phyloP scores from a whole-genome alignment of 805 yeast genomes.

The Starmera amethionina region DNA sequence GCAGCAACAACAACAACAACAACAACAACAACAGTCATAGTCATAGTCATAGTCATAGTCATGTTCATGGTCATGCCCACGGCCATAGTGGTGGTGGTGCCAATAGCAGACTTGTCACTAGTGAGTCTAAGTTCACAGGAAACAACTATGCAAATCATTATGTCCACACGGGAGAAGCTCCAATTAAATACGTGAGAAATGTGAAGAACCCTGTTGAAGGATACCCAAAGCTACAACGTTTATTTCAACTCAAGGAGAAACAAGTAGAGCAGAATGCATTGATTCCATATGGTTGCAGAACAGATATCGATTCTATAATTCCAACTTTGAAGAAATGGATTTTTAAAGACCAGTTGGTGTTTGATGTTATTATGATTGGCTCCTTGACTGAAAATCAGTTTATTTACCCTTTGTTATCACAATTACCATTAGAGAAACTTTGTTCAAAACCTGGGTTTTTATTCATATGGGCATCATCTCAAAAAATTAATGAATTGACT shows the following conservation, averaged over 20 bases:
- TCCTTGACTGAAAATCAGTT: conserved; percentile 71
- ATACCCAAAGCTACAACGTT: conserved; percentile 69
- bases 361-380: conserved; percentile 90
- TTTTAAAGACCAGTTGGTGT: conserved; percentile 43
- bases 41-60: neutral
- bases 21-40: conserved; percentile 6
- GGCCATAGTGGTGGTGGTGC: too few species aligned
- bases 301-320: conserved; percentile 41
- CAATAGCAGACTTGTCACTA: neutral
- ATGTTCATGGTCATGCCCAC: too few species aligned
- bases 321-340: conserved; percentile 56
- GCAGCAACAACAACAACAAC: conserved; percentile 2
- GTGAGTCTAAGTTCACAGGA: conserved; percentile 25
- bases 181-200: conserved; percentile 59
- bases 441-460: conserved; percentile 81
- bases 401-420: conserved; percentile 47
- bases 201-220: conserved; percentile 63
- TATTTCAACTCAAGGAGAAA: conserved; percentile 53
- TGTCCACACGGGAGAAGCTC: conserved; percentile 51
- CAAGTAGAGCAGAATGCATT: conserved; percentile 47
- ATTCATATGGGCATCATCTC: conserved; percentile 81
- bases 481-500: conserved; percentile 55
- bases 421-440: conserved; percentile 61
- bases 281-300: conserved; percentile 58
- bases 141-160: conserved; percentile 70